Evolutionary conservation across 805 yeast genomes (phyloP), one percentile per base, ranked within the genome.

Genomic region (Zygoascus biomembranicola): DNA sequence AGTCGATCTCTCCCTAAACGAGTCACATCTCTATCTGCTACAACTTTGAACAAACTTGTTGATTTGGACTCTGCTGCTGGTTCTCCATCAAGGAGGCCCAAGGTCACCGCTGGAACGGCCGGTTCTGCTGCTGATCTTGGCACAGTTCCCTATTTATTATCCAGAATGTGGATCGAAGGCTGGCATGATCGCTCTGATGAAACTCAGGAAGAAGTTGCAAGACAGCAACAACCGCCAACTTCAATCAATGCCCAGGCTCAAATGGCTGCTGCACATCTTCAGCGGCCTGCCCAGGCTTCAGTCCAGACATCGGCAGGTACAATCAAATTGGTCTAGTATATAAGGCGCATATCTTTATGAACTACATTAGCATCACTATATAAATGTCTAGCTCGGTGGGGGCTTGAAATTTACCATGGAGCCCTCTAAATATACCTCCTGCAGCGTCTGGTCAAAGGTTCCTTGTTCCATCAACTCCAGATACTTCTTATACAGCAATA

Each of bases 401-500:
- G 70, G 71, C 51, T 64, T 63, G 63, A 67, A 73, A 52, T 67
- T 69, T 39, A 59, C 58, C 50, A 55, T 58, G 39, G 66, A 66
- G 13, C 77, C 77, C 53, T 68, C 69, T 2, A 59, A 71, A 62
- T 90, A 90, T 14, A 95, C 77, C 43, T 78, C 76, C 32, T 82
- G 78, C 62, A 94, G 73, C 1, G 80, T 76, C 3, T 67, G 69
- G 44, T 85, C 87, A 54, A 92, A 78, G 31, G 72, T 74, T 0
- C 87, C 92, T 0, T 69, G 66, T 2, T 73, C 75, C 50, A 73
- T 71, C 58, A 92, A 73, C 58, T 84, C 83, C 62, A 79, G 68
- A 63, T 87, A 92, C 62, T 80, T 82, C 56, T 80, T 79, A 71
- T 87, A 95, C 37, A 94, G 71, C 46, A 79, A 68, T 60, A 94